Evolutionary conservation across 306 rosid species (phyloP).

Genomic region (Acacia confusa): DNA sequence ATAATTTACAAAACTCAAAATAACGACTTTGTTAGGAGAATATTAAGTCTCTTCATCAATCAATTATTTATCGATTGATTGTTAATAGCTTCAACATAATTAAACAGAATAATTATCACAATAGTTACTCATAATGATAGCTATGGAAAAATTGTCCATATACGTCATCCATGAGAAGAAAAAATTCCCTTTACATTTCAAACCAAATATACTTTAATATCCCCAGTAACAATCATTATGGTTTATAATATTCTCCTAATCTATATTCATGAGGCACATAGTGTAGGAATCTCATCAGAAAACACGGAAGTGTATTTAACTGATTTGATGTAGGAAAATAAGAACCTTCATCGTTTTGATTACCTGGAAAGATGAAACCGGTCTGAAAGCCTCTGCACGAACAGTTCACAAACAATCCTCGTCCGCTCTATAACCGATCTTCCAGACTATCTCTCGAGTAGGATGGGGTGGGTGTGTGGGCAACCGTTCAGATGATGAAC

Average conservation of each 20-base stretch:
- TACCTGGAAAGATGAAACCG: too few relatives aligned
- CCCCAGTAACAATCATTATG: constrained; percentile 15
- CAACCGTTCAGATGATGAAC: too few relatives aligned
- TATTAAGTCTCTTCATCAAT: neutral
- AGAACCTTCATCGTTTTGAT: too few relatives aligned
- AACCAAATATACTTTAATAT: neutral
- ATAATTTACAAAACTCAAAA: neutral
- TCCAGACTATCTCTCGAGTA: too few relatives aligned
- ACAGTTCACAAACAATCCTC: too few relatives aligned
- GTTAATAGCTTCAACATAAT: neutral
- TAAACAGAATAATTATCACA: neutral
- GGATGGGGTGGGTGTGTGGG: too few relatives aligned
- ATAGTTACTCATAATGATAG: constrained; percentile 27
- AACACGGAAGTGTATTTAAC: too few relatives aligned
- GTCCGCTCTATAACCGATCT: too few relatives aligned
- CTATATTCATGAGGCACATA: neutral
- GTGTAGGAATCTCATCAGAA: too few relatives aligned
- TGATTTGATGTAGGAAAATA: too few relatives aligned
- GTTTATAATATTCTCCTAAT: neutral
- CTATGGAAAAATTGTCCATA: neutral
- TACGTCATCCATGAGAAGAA: neutral
- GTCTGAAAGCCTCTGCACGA: too few relatives aligned
- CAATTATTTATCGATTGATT: neutral
- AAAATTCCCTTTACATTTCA: neutral
- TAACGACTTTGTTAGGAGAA: neutral